Evolutionary conservation across 768 basidiomycete genomes (phyloP), one percentile per base, ranked within the genome.

Genomic region (Leccinum ochraceum): DNA sequence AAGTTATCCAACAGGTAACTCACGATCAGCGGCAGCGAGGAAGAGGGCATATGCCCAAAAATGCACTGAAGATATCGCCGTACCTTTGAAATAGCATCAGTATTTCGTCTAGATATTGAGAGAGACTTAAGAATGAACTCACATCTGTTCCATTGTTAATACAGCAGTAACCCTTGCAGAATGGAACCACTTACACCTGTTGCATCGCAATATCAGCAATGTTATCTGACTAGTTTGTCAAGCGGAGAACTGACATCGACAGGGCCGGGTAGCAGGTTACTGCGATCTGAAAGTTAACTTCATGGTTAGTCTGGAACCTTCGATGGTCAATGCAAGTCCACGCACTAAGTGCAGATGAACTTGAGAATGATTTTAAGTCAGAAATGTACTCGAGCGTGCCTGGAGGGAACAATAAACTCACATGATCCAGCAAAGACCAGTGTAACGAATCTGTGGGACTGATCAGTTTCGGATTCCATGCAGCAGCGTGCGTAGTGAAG

Each of bases 31-130:
- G 22, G 59, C 60, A n/a, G 49, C 59, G 0, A 63, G 17, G 34
- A 69, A 69, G 6, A 69, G 4, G 5, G 54, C 44, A 3, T 60
- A 67, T 30, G 34, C 24, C 65, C 65, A 66, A n/a, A 56, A 26
- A 26, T 54, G 36, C 3, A 64, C 22, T 4, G 51, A 14, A 17
- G 50, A 3, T 10, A 69, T 1, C 0, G 26, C 50, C 10, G 14
- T 55, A 44, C 62, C 65, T 68, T 56, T 2, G 1, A 17, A 36
- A 53, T 32, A 9, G 13, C 3, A 36, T 39, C 3, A 9, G 20
- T 39, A 22, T 32, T 4, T 28, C 9, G 8, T 52, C 8, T 13
- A 3, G 6, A n/a, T 34, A 2, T 17, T 1, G 24, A 26, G 28
- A 49, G 20, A 49, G 2, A 20, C 28, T 13, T 4, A 52, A 22